Evolutionary conservation across 768 basidiomycete species (phyloP), one percentile per base, ranked within the genome.

Genomic region (Dacryopinax spathularia): DNA sequence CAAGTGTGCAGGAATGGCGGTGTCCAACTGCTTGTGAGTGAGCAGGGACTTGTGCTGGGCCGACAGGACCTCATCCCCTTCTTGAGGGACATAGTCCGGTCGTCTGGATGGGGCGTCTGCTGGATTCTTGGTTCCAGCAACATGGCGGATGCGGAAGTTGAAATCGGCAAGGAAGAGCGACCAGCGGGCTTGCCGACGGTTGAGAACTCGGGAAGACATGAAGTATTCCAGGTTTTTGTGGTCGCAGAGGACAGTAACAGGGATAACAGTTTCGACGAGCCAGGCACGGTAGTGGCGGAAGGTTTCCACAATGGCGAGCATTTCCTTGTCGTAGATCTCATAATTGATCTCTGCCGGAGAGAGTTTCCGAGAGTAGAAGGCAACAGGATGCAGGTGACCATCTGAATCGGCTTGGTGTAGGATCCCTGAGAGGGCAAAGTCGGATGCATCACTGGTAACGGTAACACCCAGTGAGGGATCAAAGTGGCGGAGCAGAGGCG

Each of bases 281-380:
- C 61, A 64, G 15, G 29, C n/a, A n/a, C 16, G 1, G 34, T 64
- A 65, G 6, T 18, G 2, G 6, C 27, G 22, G 39, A 63, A 29
- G 2, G 65, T 62, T n/a, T 63, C 34, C 6, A 74, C 65, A 13
- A 73, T 71, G 7, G 72, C 72, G 2, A 72, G 65, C 12, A 73
- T 34, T 60, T 74, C 72, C 63, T 73, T 72, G 61, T 74, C 72
- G 61, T 70, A 65, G 16, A 72, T 67, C 31, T 67, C 63, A 64
- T 74, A 66, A 39, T 62, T 66, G 13, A 22, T 31, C 59, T 66
- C 66, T 4, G 66, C 61, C 35, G 44, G 34, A 15, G 43, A 62
- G 29, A 65, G 29, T 1, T 18, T 31, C 33, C 60, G 48, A 29
- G 66, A 66, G 29, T 43, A 22, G 27, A 41, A 66, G 4, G 60